A percentile compares a stretch with the other conserved stretches of the same genome.
These are phyloP conservation scores for Quercus engelmannii DNA, from an alignment of 306 rosid species.

Conservation along the genomic window DNA sequence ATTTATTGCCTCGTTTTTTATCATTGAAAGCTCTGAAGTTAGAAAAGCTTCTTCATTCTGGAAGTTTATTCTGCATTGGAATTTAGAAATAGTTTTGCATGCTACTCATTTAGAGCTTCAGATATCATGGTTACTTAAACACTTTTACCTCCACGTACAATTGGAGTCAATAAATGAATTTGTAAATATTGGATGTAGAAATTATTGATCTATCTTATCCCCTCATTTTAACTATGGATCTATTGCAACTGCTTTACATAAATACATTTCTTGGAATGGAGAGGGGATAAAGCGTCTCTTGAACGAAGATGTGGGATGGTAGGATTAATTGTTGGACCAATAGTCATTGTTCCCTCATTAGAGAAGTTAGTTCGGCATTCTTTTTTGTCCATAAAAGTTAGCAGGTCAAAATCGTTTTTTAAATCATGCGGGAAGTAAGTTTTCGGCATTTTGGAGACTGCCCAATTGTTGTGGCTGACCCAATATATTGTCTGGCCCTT, in stretches of 20 bases:
- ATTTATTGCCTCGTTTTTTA: background rate
- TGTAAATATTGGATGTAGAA: constrained; percentile 19
- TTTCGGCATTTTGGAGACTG: too few species aligned
- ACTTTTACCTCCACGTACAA: background rate
- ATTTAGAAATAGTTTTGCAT: constrained; percentile 37
- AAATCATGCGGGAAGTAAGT: too few species aligned
- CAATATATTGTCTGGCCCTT: too few species aligned
- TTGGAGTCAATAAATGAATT: constrained; percentile 7
- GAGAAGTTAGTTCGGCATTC: too few species aligned
- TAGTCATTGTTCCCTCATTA: too few species aligned
- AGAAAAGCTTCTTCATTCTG: constrained; percentile 23
- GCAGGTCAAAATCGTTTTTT: too few species aligned
- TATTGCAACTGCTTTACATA: constrained; percentile 2
- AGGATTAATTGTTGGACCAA: too few species aligned
- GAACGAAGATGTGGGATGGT: too few species aligned
- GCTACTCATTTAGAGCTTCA: constrained; percentile 34
- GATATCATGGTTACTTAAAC: constrained; percentile 22
- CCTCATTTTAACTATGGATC: constrained; percentile 3
- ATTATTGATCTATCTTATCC: constrained; percentile 2
- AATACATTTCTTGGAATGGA: too few species aligned
- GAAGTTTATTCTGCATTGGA: constrained; percentile 19
- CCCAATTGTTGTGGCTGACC: too few species aligned
- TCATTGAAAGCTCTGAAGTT: constrained; percentile 6
- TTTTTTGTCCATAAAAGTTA: too few species aligned
- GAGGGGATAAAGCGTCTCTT: too few species aligned